These are phyloP conservation scores for Mycena vulgaris DNA, from an alignment of 768 basidiomycete species.

Conservation along the genomic window DNA sequence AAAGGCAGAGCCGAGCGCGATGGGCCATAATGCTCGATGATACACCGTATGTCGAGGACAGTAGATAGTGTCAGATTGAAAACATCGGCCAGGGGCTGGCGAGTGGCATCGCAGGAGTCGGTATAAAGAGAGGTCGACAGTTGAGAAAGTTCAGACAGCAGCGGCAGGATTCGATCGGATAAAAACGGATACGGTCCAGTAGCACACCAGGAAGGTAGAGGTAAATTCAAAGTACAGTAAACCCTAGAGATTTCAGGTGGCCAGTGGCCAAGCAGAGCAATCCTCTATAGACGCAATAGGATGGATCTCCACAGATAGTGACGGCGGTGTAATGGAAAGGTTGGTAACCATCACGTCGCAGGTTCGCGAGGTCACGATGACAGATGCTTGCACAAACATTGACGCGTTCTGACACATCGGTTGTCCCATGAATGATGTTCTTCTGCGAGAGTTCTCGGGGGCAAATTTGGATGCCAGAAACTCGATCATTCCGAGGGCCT, in stretches of 20 bases:
- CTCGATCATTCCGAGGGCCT: too few relatives aligned
- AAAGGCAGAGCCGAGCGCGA: constrained; percentile 11
- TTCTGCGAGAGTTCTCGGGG: too few relatives aligned
- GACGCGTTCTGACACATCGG: too few relatives aligned
- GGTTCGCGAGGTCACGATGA: neutral
- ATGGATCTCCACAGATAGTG: constrained; percentile 17
- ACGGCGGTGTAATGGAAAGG: neutral
- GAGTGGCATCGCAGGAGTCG: neutral
- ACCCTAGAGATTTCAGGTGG: constrained; percentile 2
- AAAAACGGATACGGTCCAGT: constrained; percentile 21
- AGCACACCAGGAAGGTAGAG: constrained; percentile 27
- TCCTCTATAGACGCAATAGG: constrained; percentile 5
- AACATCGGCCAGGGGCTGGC: neutral
- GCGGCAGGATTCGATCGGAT: constrained; percentile 1
- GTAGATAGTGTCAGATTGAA: neutral
- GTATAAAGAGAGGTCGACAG: neutral
- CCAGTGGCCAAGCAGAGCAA: constrained; percentile 1
- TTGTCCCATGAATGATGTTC: too few relatives aligned
- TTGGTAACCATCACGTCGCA: neutral
- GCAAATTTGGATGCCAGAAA: too few relatives aligned
- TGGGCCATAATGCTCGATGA: constrained; percentile 2
- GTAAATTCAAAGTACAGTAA: neutral
- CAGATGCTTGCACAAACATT: too few relatives aligned
- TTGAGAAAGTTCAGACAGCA: constrained; percentile 13
- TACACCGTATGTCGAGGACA: constrained; percentile 1